These are phyloP conservation scores for Talaromyces thailandensis DNA, from an alignment of 495 filamentous ascomycete species.

Conservation along the genomic window DNA sequence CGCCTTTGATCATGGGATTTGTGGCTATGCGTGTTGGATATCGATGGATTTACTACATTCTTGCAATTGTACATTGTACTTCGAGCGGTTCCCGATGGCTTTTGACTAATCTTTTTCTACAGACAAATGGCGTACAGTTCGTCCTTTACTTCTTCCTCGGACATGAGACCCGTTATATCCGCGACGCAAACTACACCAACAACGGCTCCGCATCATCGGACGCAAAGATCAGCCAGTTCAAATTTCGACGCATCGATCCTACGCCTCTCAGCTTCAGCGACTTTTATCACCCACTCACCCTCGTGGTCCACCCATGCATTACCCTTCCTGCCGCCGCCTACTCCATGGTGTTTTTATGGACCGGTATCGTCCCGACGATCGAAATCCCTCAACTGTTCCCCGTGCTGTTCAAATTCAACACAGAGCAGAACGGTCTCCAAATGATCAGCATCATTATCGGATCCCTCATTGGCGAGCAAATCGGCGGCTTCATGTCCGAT, in stretches of 20 bases:
- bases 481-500: constrained; percentile 40
- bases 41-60: constrained; percentile 33
- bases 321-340: neutral
- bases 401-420: constrained; percentile 34
- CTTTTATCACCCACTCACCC: neutral
- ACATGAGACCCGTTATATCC: constrained; percentile 44
- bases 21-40: constrained; percentile 33
- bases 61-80: constrained; percentile 30
- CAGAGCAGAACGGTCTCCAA: constrained; percentile 44
- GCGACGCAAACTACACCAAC: neutral
- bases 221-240: neutral
- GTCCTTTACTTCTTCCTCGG: constrained; percentile 45
- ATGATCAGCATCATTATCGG: constrained; percentile 45
- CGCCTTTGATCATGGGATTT: constrained; percentile 40
- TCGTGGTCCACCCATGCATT: neutral
- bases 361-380: neutral
- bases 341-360: neutral
- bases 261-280: neutral
- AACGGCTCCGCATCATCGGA: neutral
- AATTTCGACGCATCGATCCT: neutral
- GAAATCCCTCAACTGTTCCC: neutral
- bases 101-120: neutral
- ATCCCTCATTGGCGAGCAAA: constrained; percentile 44
- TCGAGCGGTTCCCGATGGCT: neutral
- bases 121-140: constrained; percentile 46